phyloP scores from a whole-genome alignment of 148 eudicot genomes.

The Silene latifolia region DNA sequence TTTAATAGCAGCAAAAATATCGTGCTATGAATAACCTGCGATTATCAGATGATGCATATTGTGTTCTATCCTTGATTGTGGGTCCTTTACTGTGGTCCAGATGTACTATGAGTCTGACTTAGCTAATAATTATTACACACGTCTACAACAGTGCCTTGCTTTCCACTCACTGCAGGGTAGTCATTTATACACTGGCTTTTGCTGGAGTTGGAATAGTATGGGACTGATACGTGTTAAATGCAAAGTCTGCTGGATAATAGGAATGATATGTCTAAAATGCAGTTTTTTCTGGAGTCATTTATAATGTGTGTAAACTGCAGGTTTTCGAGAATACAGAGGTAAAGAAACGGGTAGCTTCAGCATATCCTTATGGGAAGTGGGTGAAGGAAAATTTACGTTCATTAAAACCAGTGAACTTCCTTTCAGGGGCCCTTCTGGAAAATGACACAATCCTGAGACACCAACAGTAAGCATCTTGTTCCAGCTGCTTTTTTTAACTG shows the following conservation, averaged over 20 bases:
- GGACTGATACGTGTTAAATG: conserved; percentile 13
- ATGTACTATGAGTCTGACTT: background rate
- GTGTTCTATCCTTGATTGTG: background rate
- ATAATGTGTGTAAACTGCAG: conserved; percentile 36
- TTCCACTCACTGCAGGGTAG: background rate
- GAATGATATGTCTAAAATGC: conserved; percentile 17
- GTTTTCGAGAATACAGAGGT: conserved; percentile 97
- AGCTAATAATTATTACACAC: too few relatives aligned
- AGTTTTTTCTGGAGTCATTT: conserved; percentile 59
- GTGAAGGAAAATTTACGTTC: conserved; percentile 68
- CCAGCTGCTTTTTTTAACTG: conserved; percentile 14
- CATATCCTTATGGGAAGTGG: conserved; percentile 89
- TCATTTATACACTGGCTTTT: background rate
- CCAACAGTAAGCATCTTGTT: conserved; percentile 71
- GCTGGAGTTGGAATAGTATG: background rate
- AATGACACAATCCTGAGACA: conserved; percentile 74
- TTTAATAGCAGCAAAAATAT: background rate
- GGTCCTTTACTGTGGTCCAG: background rate
- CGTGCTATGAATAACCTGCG: background rate
- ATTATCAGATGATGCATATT: background rate
- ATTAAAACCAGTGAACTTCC: conserved; percentile 67
- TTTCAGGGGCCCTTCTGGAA: conserved; percentile 65
- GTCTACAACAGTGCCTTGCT: background rate
- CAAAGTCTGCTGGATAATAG: background rate
- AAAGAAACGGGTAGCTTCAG: conserved; percentile 81